Base-by-base conservation (phyloP, 768 basidiomycete species). In the Russula dissimulans region DNA sequence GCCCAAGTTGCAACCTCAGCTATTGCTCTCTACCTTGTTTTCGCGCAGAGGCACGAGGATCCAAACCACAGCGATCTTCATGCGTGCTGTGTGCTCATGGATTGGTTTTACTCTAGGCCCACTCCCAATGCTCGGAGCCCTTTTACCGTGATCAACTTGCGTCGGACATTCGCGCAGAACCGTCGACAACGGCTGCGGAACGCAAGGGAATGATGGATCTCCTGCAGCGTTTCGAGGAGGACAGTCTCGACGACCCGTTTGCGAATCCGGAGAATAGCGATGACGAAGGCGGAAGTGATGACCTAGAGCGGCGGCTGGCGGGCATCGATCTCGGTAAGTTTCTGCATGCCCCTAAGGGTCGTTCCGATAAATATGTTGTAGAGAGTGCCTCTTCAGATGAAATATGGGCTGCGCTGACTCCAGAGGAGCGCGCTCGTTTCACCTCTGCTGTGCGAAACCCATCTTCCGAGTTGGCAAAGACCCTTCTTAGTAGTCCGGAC, bases 1-100 rank as follows among this genome's bases (percentile, higher is more conserved):
- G 91, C 64, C 87, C 91, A 26, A 77, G 77, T 36, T 94, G 91
- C 73, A 92, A 92, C 67, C 73, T 86, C 31, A 79, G 80, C 0
- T 93, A 93, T 67, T 94, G 91, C 73, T 88, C 88, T 31, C 70
- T 92, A 34, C 73, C 75, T 11, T 94, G 91, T 72, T 94, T 90
- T 73, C 82, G 85, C 46, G 86, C 86, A 11, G 22, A 54, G 58
- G 61, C 39, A 64, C 15, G 56, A n/a, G 36, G 18, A 38, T 39
- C n/a, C 10, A 29, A 12, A 15, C 12, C 6, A 34, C 15, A 7
- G 1, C n/a, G 7, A 31, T 10, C 41, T 44, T n/a, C 11, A 38
- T 26, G 3, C 5, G 3, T 5, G 10, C 42, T 22, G 2, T 39
- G 17, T 26, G 26, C 15, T 36, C 45, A 54, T 14, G 11, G 4